These are phyloP conservation scores for maize (Zea mays) DNA, from an alignment of 176 grass and related monocot genomes.

Conservation along the genomic window Zm-B73-REFERENCE-NAM-5.0 NC_050105.1:86889501-86890000, in stretches of 20 bases:
- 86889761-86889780: conserved; percentile 1
- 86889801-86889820: conserved; percentile 16
- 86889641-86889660: conserved; percentile 4
- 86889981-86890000: conserved; percentile 92
- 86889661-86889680: conserved; percentile 9
- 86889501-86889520: conserved; percentile 19
- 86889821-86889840: no score
- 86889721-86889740: conserved; percentile 12
- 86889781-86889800: conserved; percentile 20
- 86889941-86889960: conserved; percentile 33
- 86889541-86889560: not conserved
- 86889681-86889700: not conserved
- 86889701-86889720: conserved; percentile 15
- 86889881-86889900: no score
- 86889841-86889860: no score
- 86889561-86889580: not conserved
- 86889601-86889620: conserved; percentile 16
- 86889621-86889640: not conserved
- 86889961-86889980: conserved; percentile 1
- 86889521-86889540: conserved; percentile 27
- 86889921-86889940: not conserved
- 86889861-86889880: no score
- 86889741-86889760: conserved; percentile 15
- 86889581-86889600: conserved; percentile 16
- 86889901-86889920: not conserved